These are phyloP conservation scores for Vitis cinerea DNA, from an alignment of 164 flowering plant species.

Conservation along the genomic window DNA sequence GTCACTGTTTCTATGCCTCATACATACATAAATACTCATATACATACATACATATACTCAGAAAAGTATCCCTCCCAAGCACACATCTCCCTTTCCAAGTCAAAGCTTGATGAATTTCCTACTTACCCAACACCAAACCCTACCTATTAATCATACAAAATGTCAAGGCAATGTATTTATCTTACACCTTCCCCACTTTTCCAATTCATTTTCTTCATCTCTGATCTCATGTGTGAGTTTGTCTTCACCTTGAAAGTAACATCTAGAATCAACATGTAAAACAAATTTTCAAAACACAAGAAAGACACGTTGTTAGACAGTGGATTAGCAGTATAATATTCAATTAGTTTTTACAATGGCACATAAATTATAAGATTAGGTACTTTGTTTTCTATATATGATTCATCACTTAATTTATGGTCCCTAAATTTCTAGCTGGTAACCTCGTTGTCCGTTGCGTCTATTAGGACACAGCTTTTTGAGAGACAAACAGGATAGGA, in stretches of 20 bases:
- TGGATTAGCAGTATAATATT: too few relatives aligned
- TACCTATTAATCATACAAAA: not conserved
- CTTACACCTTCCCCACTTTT: not conserved
- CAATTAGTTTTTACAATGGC: too few relatives aligned
- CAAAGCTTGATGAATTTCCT: not conserved
- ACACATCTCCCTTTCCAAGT: not conserved
- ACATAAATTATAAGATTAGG: too few relatives aligned
- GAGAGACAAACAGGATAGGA: not conserved
- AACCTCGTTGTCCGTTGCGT: too few relatives aligned
- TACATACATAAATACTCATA: too few relatives aligned
- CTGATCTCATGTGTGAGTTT: not conserved
- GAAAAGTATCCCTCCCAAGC: too few relatives aligned
- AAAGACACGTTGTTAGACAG: not conserved
- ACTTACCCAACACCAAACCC: not conserved
- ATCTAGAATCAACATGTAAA: not conserved
- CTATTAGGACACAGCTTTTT: too few relatives aligned
- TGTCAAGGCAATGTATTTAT: too few relatives aligned
- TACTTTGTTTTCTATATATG: not conserved
- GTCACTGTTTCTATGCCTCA: too few relatives aligned
- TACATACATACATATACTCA: too few relatives aligned
- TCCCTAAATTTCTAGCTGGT: too few relatives aligned
- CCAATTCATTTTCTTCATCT: not conserved
- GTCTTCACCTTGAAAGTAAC: not conserved
- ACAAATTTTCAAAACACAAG: not conserved
- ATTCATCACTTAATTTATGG: not conserved